Percentiles rank a stretch among this genome's conserved stretches.
Evolutionary conservation across 345 rosid genomes (phyloP).

Genomic region (Sonneratia caseolaris): DNA sequence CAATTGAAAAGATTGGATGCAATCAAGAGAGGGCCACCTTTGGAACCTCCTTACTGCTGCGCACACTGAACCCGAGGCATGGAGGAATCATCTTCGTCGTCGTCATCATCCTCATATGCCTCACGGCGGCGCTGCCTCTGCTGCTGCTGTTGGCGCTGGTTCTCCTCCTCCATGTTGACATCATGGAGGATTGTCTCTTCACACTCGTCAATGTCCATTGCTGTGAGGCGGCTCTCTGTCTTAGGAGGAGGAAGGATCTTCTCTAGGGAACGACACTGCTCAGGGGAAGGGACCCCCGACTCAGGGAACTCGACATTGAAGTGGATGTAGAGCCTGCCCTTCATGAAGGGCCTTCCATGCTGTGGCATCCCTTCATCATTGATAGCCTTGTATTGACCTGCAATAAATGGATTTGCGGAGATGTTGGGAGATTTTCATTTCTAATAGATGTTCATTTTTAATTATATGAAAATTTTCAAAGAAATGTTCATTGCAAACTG

Average conservation of each 20-base stretch:
- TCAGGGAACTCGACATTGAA: conserved; percentile 83
- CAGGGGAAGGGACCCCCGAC: conserved; percentile 28
- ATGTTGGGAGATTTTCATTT: not conserved
- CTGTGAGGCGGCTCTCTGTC: conserved; percentile 28
- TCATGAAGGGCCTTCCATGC: conserved; percentile 71
- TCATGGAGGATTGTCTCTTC: conserved; percentile 88
- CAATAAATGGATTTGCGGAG: not conserved
- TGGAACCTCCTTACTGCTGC: conserved; percentile 38
- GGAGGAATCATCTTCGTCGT: conserved; percentile 24
- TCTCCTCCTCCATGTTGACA: conserved; percentile 87
- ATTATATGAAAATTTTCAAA: no score
- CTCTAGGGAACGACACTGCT: conserved; percentile 58
- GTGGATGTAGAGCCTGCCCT: conserved; percentile 76
- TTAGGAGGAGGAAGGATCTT: conserved; percentile 50
- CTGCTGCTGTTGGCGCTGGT: conserved; percentile 45
- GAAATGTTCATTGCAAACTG: no score
- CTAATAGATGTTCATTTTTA: not conserved
- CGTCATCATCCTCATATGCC: conserved; percentile 43
- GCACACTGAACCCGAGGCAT: conserved; percentile 61
- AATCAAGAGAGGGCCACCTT: not conserved
- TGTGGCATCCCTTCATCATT: conserved; percentile 89
- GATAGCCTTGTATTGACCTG: conserved; percentile 72
- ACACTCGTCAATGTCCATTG: conserved; percentile 76
- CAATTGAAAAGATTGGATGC: not conserved
- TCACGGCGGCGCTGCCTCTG: conserved; percentile 24